Conservation (phyloP, 1,139 yeast species). For the Yamadazyma jaroonii region DNA sequence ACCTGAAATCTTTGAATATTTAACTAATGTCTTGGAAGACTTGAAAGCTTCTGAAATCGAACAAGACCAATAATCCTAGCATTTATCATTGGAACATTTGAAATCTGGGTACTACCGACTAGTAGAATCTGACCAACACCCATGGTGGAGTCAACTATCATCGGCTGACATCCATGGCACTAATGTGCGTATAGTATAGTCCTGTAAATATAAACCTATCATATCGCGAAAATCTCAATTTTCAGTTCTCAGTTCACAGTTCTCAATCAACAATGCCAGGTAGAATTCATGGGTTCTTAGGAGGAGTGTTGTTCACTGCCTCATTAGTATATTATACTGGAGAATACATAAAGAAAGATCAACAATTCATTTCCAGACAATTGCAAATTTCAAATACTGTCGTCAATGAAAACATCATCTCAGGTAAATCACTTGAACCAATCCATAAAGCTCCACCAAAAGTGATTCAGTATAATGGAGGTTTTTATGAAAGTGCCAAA, state of each 20-base stretch:
- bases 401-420: constrained; percentile 48
- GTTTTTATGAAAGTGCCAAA: constrained; percentile 58
- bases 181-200: not conserved
- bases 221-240: not conserved
- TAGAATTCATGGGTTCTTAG: constrained; percentile 68
- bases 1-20: constrained; percentile 42
- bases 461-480: constrained; percentile 35
- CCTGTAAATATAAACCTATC: constrained; percentile 1
- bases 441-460: constrained; percentile 25
- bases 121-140: no score
- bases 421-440: constrained; percentile 34
- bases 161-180: not conserved
- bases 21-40: constrained; percentile 30
- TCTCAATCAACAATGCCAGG: constrained; percentile 24
- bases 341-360: constrained; percentile 51
- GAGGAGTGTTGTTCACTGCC: constrained; percentile 65
- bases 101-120: no score
- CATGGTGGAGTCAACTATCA: no score
- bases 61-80: no score
- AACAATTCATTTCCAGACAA: constrained; percentile 43
- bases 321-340: constrained; percentile 66
- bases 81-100: no score
- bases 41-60: not conserved
- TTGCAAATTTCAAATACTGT: constrained; percentile 48
- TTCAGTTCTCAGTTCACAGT: no score